phyloP scores from a whole-genome alignment of 805 yeast species.

The Hanseniaspora singularis region DNA sequence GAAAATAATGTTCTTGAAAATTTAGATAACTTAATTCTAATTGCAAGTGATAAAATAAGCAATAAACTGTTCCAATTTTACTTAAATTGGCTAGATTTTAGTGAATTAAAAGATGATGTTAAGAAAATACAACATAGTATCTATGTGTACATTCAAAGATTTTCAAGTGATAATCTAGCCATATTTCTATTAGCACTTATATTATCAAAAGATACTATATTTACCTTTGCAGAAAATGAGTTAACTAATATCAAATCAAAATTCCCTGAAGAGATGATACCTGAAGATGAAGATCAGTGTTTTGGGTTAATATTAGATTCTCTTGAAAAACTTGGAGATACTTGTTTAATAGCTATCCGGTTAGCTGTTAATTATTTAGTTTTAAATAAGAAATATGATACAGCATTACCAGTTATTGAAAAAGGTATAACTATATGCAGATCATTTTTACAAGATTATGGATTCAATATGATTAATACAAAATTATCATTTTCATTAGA shows the following conservation, averaged over 20 bases:
- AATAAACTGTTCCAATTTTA: constrained; percentile 59
- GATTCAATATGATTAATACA: constrained; percentile 39
- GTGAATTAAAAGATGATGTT: constrained; percentile 39
- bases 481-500: constrained; percentile 49
- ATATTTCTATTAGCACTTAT: constrained; percentile 31
- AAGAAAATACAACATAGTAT: constrained; percentile 28
- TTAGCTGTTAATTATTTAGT: constrained; percentile 51
- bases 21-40: constrained; percentile 61
- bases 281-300: constrained; percentile 41
- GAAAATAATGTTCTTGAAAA: constrained; percentile 37
- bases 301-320: constrained; percentile 40
- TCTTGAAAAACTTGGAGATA: constrained; percentile 33
- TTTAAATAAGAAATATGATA: constrained; percentile 49
- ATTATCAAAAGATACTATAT: background rate
- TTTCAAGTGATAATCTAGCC: constrained; percentile 52
- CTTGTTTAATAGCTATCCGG: constrained; percentile 48
- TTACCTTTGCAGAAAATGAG: background rate
- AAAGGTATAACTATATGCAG: constrained; percentile 48
- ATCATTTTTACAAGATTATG: constrained; percentile 35
- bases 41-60: constrained; percentile 40
- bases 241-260: background rate
- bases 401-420: constrained; percentile 48
- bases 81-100: constrained; percentile 62
- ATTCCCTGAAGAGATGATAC: constrained; percentile 1
- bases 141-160: constrained; percentile 41